Evolutionary conservation across 2,329 filamentous ascomycete genomes (phyloP).

Genomic region (Lasiodiplodia gonubiensis): DNA sequence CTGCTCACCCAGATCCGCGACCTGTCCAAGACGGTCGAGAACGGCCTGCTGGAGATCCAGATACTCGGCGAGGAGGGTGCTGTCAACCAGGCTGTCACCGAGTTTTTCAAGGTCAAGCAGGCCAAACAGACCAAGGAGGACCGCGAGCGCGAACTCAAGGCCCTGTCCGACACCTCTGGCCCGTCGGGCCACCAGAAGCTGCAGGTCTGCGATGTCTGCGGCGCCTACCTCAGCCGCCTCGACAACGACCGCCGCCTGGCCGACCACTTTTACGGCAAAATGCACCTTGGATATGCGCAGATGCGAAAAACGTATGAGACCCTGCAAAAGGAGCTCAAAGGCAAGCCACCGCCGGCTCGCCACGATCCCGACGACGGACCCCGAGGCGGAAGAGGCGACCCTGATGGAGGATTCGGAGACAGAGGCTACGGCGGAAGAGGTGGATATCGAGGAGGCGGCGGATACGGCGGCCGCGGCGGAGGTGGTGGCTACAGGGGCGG

Average conservation of each 20-base stretch:
- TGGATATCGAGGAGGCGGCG: constrained; percentile 39
- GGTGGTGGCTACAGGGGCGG: constrained; percentile 32
- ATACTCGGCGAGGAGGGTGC: constrained; percentile 81
- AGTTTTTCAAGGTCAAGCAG: constrained; percentile 83
- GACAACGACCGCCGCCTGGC: constrained; percentile 94
- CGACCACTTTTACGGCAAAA: constrained; percentile 99
- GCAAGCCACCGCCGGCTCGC: constrained; percentile 66
- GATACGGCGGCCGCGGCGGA: constrained; percentile 59
- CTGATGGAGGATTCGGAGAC: constrained; percentile 42
- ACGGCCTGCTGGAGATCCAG: constrained; percentile 82
- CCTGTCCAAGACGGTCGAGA: constrained; percentile 76
- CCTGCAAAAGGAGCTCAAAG: constrained; percentile 86
- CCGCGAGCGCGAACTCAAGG: constrained; percentile 85
- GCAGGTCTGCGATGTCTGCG: constrained; percentile 98
- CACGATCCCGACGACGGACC: constrained; percentile 30
- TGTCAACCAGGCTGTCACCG: constrained; percentile 81
- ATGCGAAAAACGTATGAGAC: constrained; percentile 93
- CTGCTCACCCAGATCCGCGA: constrained; percentile 87
- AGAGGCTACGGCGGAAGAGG: constrained; percentile 53
- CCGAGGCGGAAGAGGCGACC: constrained; percentile 49
- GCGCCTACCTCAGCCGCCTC: constrained; percentile 87
- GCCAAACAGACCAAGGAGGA: constrained; percentile 82
- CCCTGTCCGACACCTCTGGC: constrained; percentile 87
- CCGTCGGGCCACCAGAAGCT: constrained; percentile 96
- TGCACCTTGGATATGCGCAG: constrained; percentile 97